Conservation (phyloP, 176 grass and related monocot genomes). For the Canna indica region DNA sequence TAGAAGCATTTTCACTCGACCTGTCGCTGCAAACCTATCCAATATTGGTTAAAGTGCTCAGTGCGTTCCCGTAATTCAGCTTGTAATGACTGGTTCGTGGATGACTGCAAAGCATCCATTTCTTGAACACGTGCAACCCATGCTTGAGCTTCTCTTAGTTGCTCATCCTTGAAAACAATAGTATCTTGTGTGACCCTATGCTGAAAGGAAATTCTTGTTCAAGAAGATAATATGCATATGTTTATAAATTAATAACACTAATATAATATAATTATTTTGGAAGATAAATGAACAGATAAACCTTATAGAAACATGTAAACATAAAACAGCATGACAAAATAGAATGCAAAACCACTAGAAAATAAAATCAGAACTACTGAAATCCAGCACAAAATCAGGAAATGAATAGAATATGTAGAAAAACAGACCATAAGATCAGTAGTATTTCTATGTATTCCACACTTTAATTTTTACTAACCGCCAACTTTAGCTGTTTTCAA, state of each 20-base stretch:
- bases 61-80: conserved; percentile 71
- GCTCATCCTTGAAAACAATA: conserved; percentile 93
- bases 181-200: conserved; percentile 85
- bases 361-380: neutral
- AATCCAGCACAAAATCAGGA: neutral
- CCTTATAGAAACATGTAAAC: neutral
- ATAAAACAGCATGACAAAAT: neutral
- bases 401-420: neutral
- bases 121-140: conserved; percentile 95
- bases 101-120: conserved; percentile 78
- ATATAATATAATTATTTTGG: neutral
- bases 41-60: conserved; percentile 94
- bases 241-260: neutral
- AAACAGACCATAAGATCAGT: no score
- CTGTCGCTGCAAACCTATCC: conserved; percentile 74
- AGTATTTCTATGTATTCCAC: no score
- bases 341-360: neutral
- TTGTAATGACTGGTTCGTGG: conserved; percentile 63
- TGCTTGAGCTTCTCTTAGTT: conserved; percentile 86
- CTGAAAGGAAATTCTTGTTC: conserved; percentile 34
- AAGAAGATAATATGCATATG: neutral
- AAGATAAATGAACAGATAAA: neutral
- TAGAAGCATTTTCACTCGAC: conserved; percentile 20
- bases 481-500: no score
- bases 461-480: no score